Base-by-base conservation (phyloP, 441 rosid genomes). In the Syzygium syzygioides region DNA sequence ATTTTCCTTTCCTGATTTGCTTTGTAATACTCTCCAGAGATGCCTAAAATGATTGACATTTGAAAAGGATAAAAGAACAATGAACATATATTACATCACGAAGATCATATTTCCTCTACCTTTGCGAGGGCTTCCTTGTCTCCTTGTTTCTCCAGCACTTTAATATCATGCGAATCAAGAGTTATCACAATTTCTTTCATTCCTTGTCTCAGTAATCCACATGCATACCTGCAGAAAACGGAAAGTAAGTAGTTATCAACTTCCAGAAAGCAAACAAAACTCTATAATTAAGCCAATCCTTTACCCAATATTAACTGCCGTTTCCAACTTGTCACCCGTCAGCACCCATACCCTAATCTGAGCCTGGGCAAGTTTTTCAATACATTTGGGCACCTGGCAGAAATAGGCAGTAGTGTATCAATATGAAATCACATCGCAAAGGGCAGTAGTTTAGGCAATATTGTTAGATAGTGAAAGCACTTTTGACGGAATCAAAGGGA, bases 241-340 rank as follows among this genome's bases (percentile, higher is more conserved):
- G 83, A 9, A 55, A 55, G 48, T 2, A 56, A 55, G 83, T 15
- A 32, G 3, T 1, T 79, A 48, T 87, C 30, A 26, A 26, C 26
- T 54, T 17, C 71, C 41, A 32, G 45, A 55, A 55, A 76, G 53
- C 1, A 13, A 64, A 14, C 2, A 3, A 52, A 76, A 76, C 0
- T 37, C 14, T 57, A 48, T 1, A 30, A 12, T 52, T 1, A 50
- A 0, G 66, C 79, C 79, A 18, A 55, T 87, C 1, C 32, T 59
- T 3, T 89, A 89, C 90, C 90, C 90, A 2, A 86, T 89, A 41
- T 86, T 89, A 37, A 89, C 64, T 55, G 90, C 90, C 0, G 90
- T 86, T 86, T 89, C 90, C 83, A 86, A 34, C 54, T 79, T 89
- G 60, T 89, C 90, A 14, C 90, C 90, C 0, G 90, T 89, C 54